Base-by-base conservation (phyloP, 192 early-diverging fungal genomes). In the Gonapodya prolifera region DNA sequence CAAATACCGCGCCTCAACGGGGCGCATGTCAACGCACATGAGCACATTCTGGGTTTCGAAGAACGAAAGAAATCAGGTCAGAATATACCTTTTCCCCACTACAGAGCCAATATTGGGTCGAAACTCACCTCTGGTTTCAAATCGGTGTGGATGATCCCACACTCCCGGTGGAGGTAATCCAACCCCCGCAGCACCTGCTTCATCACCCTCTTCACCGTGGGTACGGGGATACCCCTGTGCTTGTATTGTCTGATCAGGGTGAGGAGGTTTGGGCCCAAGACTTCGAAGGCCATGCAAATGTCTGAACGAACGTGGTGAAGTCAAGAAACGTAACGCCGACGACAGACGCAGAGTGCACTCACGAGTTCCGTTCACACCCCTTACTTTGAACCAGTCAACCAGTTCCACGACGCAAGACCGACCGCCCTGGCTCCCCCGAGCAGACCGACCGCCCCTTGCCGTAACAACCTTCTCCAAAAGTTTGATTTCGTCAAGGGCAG, bases 231-330 rank as follows among this genome's bases (percentile, higher is more conserved):
- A 0, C 97, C 97, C 30, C 89, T 87, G 79, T 93, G 89, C 70
- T 87, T 86, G 80, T 94, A 93, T 34, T 89, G 87, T 75, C 92
- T 89, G 75, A 99, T 94, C 78, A 99, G 82, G 23, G 91, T 93
- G 45, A 99, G 82, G 35, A 99, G 84, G 71, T 96, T 99, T 77
- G 96, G 96, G 35, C 97, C 97, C 34, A 99, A 83, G 0, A 97
- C 95, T 81, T 99, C 97, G 84, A 99, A 98, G 1, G 94, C 93
- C 96, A 99, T 99, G 80, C 93, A 94, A 18, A 99, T 92, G 77
- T 99, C 86, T 87, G 35, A 34, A 2, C 76, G 35, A n/a, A n/a
- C 70, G 70, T 32, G 79, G 16, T 30, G 23, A 69, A 35, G 33
- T 77, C 28, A 69, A 34, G 36, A 30, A 76, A 35, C 8, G 69